Evolutionary conservation across 768 basidiomycete genomes (phyloP).

Genomic region (Phylloporus scabripes): DNA sequence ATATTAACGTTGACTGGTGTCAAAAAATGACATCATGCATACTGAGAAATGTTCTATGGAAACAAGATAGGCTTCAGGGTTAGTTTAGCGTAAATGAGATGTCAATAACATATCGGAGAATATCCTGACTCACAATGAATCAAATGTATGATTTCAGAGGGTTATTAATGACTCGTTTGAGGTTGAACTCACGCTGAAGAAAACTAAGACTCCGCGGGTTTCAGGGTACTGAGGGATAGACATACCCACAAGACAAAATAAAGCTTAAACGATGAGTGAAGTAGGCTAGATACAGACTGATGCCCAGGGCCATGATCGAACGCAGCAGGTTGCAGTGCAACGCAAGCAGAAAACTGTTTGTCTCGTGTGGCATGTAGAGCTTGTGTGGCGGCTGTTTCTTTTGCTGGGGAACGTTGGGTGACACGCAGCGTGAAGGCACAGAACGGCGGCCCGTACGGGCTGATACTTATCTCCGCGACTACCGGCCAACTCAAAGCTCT

Average conservation of each 20-base stretch:
- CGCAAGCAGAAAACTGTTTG: not conserved
- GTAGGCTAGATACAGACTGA: not conserved
- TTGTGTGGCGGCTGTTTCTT: not conserved
- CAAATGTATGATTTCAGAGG: not conserved
- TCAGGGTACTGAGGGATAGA: not conserved
- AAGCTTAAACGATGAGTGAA: not conserved
- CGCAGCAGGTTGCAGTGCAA: not conserved
- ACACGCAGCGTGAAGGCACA: not conserved
- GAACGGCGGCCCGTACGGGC: not conserved
- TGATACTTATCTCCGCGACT: not conserved
- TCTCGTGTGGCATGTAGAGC: not conserved
- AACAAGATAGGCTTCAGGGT: not conserved
- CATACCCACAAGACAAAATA: not conserved
- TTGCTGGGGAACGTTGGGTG: not conserved
- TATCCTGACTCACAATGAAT: no score
- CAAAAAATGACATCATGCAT: not conserved
- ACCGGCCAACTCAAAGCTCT: not conserved
- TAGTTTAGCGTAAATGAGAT: not conserved
- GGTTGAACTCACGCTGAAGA: not conserved
- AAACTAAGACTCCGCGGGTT: not conserved
- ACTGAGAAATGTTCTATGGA: not conserved
- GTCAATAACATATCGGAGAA: not conserved
- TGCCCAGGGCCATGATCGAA: not conserved
- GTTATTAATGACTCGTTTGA: not conserved
- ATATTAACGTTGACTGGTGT: not conserved